phyloP scores from a whole-genome alignment of 768 basidiomycete genomes.

The Naematelia aurantialba region DNA sequence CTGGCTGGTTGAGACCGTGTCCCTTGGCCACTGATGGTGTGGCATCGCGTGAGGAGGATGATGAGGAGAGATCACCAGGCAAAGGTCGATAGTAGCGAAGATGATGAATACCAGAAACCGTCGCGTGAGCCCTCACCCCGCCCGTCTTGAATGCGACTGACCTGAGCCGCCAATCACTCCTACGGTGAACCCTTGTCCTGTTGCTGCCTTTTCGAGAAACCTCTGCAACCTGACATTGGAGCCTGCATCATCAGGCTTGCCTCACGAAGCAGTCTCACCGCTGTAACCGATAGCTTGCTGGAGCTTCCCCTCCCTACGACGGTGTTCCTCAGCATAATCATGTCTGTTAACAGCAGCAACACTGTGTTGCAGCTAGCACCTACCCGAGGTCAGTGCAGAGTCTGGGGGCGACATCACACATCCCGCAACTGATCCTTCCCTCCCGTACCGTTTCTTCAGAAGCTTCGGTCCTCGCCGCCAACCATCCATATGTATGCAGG shows the following conservation, averaged over 20 bases:
- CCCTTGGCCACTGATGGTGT: slow-evolving; percentile 30
- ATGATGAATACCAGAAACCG: neutral
- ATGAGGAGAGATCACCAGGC: neutral
- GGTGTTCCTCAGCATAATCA: neutral
- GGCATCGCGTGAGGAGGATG: too few relatives aligned
- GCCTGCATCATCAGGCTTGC: slow-evolving; percentile 12
- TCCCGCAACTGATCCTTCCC: slow-evolving; percentile 6
- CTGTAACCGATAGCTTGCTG: slow-evolving; percentile 10
- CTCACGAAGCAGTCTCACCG: slow-evolving; percentile 6
- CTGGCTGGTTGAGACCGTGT: slow-evolving; percentile 14
- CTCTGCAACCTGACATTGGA: slow-evolving; percentile 29
- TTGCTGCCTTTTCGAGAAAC: slow-evolving; percentile 20
- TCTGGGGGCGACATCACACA: slow-evolving; percentile 21
- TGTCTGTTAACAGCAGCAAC: neutral
- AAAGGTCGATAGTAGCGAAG: too few relatives aligned
- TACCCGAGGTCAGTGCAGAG: slow-evolving; percentile 31
- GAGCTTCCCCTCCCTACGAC: slow-evolving; percentile 20
- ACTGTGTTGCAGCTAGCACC: neutral
- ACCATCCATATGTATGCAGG: neutral
- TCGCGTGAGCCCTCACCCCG: neutral
- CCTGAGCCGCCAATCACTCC: slow-evolving; percentile 42
- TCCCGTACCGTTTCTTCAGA: neutral
- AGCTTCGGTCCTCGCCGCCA: neutral
- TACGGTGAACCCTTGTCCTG: slow-evolving; percentile 35
- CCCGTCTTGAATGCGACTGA: slow-evolving; percentile 9